These are phyloP conservation scores for Aspergillus aculeatinus DNA, from an alignment of 2,329 filamentous ascomycete species.

Conservation along the genomic window DNA sequence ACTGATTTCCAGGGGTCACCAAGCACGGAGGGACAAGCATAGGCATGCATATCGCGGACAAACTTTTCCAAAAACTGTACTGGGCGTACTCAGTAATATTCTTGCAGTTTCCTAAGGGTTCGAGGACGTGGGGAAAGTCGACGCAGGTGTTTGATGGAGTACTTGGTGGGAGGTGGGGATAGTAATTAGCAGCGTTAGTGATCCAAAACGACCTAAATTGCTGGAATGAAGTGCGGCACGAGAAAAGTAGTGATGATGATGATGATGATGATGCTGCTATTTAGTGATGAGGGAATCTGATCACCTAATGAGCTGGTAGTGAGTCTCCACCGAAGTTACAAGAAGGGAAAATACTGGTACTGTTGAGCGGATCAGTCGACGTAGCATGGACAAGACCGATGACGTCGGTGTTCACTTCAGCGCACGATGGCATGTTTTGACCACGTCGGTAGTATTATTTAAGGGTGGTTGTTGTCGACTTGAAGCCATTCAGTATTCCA, in stretches of 20 bases:
- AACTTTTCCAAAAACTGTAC: neutral
- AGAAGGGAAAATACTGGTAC: neutral
- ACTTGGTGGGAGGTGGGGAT: conserved; percentile 16
- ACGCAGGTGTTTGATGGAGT: conserved; percentile 8
- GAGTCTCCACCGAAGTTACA: neutral
- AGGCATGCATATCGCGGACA: neutral
- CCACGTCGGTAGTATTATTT: neutral
- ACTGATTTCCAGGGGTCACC: conserved; percentile 3
- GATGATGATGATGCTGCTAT: conserved; percentile 10
- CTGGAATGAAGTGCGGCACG: neutral
- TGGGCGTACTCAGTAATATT: neutral
- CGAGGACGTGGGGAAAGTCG: conserved; percentile 6
- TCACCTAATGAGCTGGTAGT: conserved; percentile 4
- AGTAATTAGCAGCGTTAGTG: conserved; percentile 13
- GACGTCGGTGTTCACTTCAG: conserved; percentile 20
- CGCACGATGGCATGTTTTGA: conserved; percentile 8
- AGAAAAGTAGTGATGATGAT: neutral
- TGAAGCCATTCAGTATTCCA: neutral
- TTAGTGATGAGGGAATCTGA: neutral
- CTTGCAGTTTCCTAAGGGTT: conserved; percentile 15
- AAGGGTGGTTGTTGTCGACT: neutral
- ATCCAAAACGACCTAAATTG: conserved; percentile 3
- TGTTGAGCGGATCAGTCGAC: conserved; percentile 1
- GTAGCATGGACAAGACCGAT: conserved; percentile 17
- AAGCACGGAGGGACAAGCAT: neutral